Conservation (phyloP, 805 yeast species). For the Candida jianshihensis region DNA sequence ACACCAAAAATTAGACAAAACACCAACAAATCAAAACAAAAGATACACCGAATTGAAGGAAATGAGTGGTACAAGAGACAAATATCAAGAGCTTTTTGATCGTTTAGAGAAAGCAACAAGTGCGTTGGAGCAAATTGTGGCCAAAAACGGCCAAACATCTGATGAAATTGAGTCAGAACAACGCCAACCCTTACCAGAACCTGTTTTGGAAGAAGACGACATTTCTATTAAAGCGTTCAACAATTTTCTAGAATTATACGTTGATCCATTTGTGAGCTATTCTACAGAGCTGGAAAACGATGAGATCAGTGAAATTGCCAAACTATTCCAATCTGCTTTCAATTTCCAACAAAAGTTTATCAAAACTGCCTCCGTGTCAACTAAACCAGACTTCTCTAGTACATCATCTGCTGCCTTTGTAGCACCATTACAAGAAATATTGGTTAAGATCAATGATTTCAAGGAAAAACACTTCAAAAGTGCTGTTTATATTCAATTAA, state of each 20-base stretch:
- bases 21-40: neutral
- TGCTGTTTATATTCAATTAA: constrained; percentile 60
- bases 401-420: constrained; percentile 53
- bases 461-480: constrained; percentile 75
- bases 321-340: constrained; percentile 44
- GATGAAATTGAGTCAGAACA: constrained; percentile 16
- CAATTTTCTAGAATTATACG: constrained; percentile 39
- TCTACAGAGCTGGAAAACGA: constrained; percentile 45
- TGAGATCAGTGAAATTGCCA: constrained; percentile 47
- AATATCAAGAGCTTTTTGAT: constrained; percentile 10
- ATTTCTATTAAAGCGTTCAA: constrained; percentile 48
- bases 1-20: neutral
- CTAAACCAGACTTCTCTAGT: constrained; percentile 56
- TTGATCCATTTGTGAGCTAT: constrained; percentile 52
- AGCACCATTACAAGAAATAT: constrained; percentile 58
- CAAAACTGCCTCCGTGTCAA: constrained; percentile 48
- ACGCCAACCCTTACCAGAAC: constrained; percentile 2
- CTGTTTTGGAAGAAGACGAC: constrained; percentile 9
- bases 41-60: neutral
- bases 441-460: constrained; percentile 49
- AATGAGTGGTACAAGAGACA: constrained; percentile 3
- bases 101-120: constrained; percentile 23
- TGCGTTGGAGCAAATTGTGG: constrained; percentile 20
- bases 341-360: constrained; percentile 52
- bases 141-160: constrained; percentile 9